phyloP scores from a whole-genome alignment of 129 eudicot species.

The Arctium minus region DNA sequence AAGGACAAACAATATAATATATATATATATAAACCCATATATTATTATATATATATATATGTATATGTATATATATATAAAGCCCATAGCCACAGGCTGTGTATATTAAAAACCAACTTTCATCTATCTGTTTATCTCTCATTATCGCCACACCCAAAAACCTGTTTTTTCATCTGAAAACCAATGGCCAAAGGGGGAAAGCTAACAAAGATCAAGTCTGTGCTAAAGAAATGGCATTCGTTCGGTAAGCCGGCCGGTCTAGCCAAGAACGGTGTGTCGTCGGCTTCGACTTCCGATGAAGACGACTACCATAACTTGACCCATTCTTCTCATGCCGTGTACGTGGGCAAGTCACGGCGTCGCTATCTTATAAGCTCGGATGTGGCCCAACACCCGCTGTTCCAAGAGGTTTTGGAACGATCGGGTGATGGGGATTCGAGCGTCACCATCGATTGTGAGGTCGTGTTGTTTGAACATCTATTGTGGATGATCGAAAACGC shows the following conservation, averaged over 20 bases:
- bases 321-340: constrained; percentile 34
- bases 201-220: constrained; percentile 37
- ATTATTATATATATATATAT: neutral
- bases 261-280: neutral
- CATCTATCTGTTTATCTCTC: constrained; percentile 8
- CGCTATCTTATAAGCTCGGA: constrained; percentile 32
- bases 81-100: constrained; percentile 13
- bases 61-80: neutral
- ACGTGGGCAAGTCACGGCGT: constrained; percentile 37
- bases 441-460: constrained; percentile 33
- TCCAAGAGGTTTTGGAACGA: constrained; percentile 37
- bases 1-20: neutral
- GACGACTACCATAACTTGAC: constrained; percentile 13
- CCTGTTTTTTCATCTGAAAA: neutral
- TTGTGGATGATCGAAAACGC: constrained; percentile 43
- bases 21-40: neutral
- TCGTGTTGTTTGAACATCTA: constrained; percentile 40
- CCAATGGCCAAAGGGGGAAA: constrained; percentile 38
- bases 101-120: constrained; percentile 27
- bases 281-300: neutral
- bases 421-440: constrained; percentile 23
- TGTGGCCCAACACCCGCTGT: constrained; percentile 35
- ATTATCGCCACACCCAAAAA: constrained; percentile 6
- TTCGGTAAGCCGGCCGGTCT: constrained; percentile 12
- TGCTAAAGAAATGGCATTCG: constrained; percentile 29